These are phyloP conservation scores for Hypoxylon lienhwacheense DNA, from an alignment of 495 filamentous ascomycete species.

Conservation along the genomic window DNA sequence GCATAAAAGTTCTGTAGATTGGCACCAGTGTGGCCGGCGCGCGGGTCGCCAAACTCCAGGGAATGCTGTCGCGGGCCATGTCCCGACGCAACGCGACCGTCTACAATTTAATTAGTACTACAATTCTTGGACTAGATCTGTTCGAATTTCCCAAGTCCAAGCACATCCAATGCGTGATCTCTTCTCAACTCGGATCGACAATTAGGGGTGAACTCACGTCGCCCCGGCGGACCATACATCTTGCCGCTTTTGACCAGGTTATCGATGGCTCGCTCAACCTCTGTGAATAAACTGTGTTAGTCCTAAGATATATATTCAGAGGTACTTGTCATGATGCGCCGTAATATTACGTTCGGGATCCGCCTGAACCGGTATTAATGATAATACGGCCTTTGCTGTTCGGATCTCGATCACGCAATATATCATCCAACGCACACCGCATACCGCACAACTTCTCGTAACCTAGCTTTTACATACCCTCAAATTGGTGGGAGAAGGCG, in stretches of 20 bases:
- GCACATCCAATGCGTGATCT: conserved; percentile 1
- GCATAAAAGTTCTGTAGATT: conserved; percentile 94
- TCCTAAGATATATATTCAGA: neutral
- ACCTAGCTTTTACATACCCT: conserved; percentile 65
- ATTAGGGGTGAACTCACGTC: conserved; percentile 74
- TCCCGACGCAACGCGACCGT: conserved; percentile 47
- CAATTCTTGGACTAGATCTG: conserved; percentile 11
- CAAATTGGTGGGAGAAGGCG: conserved; percentile 87
- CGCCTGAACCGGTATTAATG: neutral
- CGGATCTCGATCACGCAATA: conserved; percentile 8
- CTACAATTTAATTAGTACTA: conserved; percentile 37
- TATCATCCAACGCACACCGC: neutral
- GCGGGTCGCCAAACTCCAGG: conserved; percentile 70
- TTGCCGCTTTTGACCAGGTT: conserved; percentile 96
- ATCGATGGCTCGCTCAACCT: conserved; percentile 94
- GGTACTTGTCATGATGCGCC: neutral
- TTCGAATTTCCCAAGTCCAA: neutral
- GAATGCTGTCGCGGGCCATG: conserved; percentile 73
- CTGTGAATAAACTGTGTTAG: conserved; percentile 53
- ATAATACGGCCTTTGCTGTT: neutral
- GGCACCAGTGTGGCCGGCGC: conserved; percentile 72
- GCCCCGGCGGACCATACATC: conserved; percentile 71
- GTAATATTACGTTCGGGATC: conserved; percentile 3
- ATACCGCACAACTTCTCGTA: neutral
- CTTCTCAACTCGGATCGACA: conserved; percentile 13